Conservation (phyloP, 768 basidiomycete genomes). For the Termitomyces heimii region DNA sequence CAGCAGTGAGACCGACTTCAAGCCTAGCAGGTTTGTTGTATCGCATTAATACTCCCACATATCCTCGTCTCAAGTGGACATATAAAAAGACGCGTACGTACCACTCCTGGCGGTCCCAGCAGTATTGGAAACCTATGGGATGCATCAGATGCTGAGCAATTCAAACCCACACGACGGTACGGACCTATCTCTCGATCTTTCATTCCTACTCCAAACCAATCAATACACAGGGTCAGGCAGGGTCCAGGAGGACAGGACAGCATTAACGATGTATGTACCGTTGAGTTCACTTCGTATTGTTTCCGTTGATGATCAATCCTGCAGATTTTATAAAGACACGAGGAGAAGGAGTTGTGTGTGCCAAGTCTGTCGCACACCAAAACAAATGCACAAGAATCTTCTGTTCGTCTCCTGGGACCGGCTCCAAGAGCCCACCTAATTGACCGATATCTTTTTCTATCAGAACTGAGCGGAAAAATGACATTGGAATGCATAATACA, state of each 20-base stretch:
- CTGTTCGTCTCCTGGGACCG: too few species aligned
- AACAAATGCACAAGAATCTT: too few species aligned
- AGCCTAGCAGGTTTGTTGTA: conserved; percentile 43
- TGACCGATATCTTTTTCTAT: too few species aligned
- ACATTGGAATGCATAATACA: too few species aligned
- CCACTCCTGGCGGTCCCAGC: conserved; percentile 38
- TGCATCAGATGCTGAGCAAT: conserved; percentile 36
- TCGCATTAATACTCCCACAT: not conserved
- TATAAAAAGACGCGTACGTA: conserved; percentile 34
- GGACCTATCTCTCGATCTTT: not conserved
- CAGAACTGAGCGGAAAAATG: too few species aligned
- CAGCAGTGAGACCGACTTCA: conserved; percentile 22
- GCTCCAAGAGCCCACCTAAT: too few species aligned
- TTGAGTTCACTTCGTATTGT: not conserved
- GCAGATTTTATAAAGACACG: conserved; percentile 17
- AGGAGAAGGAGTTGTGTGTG: not conserved
- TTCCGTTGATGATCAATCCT: not conserved
- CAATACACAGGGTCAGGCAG: conserved; percentile 50
- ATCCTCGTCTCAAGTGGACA: not conserved
- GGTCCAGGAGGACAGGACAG: conserved; percentile 63
- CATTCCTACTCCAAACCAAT: not conserved
- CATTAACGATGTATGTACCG: conserved; percentile 35
- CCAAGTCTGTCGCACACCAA: not conserved
- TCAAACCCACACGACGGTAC: conserved; percentile 68
- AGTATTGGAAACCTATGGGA: conserved; percentile 44